These are phyloP conservation scores for Xerocomellus dryophilus DNA, from an alignment of 768 basidiomycete genomes.

Conservation along the genomic window DNA sequence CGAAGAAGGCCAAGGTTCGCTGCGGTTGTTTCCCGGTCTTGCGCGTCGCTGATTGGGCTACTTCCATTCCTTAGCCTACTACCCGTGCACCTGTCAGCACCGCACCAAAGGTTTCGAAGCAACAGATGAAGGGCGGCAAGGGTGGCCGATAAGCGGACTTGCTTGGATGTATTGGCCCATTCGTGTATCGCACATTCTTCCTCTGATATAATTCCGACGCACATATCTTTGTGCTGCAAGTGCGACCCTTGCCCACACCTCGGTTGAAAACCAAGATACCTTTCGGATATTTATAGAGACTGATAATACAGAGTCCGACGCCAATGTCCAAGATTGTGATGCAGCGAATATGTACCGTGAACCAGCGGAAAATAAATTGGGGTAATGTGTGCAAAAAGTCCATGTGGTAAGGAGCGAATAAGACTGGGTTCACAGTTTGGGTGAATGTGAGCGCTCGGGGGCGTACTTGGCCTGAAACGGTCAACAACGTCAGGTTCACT, in stretches of 20 bases:
- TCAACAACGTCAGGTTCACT: conserved; percentile 5
- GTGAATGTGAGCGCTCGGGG: conserved; percentile 32
- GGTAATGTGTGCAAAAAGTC: conserved; percentile 13
- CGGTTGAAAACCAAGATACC: neutral
- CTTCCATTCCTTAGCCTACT: conserved; percentile 43
- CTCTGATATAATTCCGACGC: conserved; percentile 17
- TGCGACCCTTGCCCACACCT: neutral
- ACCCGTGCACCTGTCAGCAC: conserved; percentile 50
- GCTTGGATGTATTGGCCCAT: conserved; percentile 1
- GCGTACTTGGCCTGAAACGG: conserved; percentile 56
- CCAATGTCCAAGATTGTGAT: conserved; percentile 9
- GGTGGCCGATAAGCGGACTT: conserved; percentile 55
- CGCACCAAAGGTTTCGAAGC: conserved; percentile 88
- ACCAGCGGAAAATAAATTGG: conserved; percentile 1
- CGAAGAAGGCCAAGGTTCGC: conserved; percentile 78
- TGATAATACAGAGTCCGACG: conserved; percentile 18
- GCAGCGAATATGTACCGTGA: conserved; percentile 6
- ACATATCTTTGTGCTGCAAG: conserved; percentile 4
- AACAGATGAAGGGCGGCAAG: conserved; percentile 93
- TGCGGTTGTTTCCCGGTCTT: neutral
- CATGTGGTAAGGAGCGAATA: conserved; percentile 2
- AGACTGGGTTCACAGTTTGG: conserved; percentile 17
- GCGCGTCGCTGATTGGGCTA: conserved; percentile 3
- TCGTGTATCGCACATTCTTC: conserved; percentile 27
- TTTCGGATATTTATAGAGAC: neutral